Evolutionary conservation across 2,329 filamentous ascomycete genomes (phyloP), one percentile per base, ranked within the genome.

Genomic region (Epichloe bromicola): DNA sequence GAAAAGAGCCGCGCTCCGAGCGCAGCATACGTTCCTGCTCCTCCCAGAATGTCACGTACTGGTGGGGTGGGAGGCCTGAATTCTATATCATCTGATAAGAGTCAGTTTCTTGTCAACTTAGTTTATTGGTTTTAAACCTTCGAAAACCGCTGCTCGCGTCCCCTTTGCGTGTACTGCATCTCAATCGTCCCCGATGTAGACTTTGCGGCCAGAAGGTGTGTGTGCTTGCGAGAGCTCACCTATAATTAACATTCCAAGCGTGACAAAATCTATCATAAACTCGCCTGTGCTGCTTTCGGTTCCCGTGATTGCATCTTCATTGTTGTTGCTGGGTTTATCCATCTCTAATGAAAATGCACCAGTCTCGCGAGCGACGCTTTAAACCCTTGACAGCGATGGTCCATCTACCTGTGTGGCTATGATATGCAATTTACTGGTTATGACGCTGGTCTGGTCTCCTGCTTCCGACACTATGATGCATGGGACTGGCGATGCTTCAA

Each of bases 1-100:
- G 88, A 91, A 95, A 95, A 85, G 46, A 98, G 74, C 34, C 93
- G 86, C 17, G 93, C 93, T 19, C 93, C 93, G 6, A 97, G 73
- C 7, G 89, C 88, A 8, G 86, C 84, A 65, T 87, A 97, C 2
- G 89, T 79, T 26, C 90, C 93, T 30, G 86, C 93, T 23, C 93
- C 93, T 49, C 93, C 93, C n/a, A 93, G 74, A 19, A 96, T 78
- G 61, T 91, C 77, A 59, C 78, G 79, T 39, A 85, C 83, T 12
- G 84, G 75, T 4, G 83, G 78, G 51, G 71, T 82, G 41, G 85
- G 80, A 3, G 83, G 82, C 34, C 79, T 74, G 61, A 88, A 95
- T 60, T 96, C 86, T 60, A 97, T 97, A 54, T 96, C 88, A 72
- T 97, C 90, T 91, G 70, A 48, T 37, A n/a, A 44, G 12, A 1